These are phyloP conservation scores for Boletus coccyginus DNA, from an alignment of 768 basidiomycete species.

Conservation along the genomic window DNA sequence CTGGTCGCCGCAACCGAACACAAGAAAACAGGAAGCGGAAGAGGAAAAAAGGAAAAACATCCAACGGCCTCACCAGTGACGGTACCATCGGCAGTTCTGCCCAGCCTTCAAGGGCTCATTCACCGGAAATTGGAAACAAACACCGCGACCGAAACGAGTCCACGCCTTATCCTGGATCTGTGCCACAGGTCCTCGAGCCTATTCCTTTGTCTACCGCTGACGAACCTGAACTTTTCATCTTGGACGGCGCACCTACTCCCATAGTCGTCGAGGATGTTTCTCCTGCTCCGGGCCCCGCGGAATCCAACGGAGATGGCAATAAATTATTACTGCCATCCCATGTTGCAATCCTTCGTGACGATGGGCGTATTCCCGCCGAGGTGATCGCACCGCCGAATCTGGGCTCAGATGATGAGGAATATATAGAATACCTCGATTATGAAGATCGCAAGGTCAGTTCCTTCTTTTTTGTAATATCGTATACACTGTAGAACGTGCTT, in stretches of 20 bases:
- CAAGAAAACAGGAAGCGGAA: slow-evolving; percentile 23
- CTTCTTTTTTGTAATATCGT: neutral
- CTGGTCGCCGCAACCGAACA: slow-evolving; percentile 1
- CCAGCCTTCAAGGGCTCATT: slow-evolving; percentile 19
- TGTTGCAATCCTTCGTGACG: slow-evolving; percentile 49
- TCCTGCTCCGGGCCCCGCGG: slow-evolving; percentile 8
- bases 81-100: slow-evolving; percentile 13
- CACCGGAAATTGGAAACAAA: slow-evolving; percentile 11
- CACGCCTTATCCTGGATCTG: slow-evolving; percentile 36
- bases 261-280: slow-evolving; percentile 26
- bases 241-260: slow-evolving; percentile 46
- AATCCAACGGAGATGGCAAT: slow-evolving; percentile 16
- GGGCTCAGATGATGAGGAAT: slow-evolving; percentile 56
- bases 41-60: slow-evolving; percentile 26
- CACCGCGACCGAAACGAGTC: slow-evolving; percentile 3
- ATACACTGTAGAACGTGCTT: neutral
- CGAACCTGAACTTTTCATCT: slow-evolving; percentile 40
- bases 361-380: slow-evolving; percentile 39
- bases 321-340: slow-evolving; percentile 64
- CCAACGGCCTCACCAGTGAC: slow-evolving; percentile 16
- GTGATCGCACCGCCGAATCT: slow-evolving; percentile 42
- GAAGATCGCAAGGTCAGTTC: slow-evolving; percentile 56
- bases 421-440: slow-evolving; percentile 77
- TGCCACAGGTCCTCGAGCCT: slow-evolving; percentile 32
- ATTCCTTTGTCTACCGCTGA: slow-evolving; percentile 15